Base-by-base conservation (phyloP, 2,329 filamentous ascomycete genomes). In the Ilyonectria sp. region DNA sequence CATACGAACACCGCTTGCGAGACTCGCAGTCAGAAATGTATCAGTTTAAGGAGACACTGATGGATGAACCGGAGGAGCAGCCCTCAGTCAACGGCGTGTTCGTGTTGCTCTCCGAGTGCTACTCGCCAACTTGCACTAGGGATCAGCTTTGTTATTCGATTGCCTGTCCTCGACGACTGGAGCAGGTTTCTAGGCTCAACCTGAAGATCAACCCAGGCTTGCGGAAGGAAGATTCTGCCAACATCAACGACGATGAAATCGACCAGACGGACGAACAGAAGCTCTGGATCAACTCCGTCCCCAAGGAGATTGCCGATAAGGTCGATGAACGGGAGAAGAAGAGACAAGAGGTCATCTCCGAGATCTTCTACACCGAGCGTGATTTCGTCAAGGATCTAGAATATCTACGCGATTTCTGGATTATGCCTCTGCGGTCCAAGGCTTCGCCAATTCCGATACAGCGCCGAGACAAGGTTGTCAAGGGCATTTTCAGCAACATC, bases 331-430 rank as follows among this genome's bases (percentile, higher is more conserved):
- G 89, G 72, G 96, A 99, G 81, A 97, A 97, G 90, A 98, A 98
- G 85, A 90, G 96, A 50, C 96, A 99, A 79, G 96, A 99, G 79
- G 93, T 99, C 74, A 98, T 99, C 67, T 98, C 95, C 6, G 96
- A 99, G 80, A 91, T 98, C 69, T 98, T 97, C 90, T 99, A 99
- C 83, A 99, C 96, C 0, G 96, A 99, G 80, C 90, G 96, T 74
- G 96, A 99, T 82, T 99, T 99, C 76, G 96, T 99, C 79, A 99
- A 99, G 84, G 96, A 99, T 81, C 86, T 99, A 75, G 96, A 99
- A 81, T 99, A 99, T 78, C 86, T 99, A 33, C 91, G 96, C 69
- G 96, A 99, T 83, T 99, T 98, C 85, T 99, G 96, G 96, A 97
- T 99, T 84, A 89, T 96, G 73, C 96, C 96, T 10, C 83, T 99